Base-by-base conservation (phyloP, 78 protist species). In the Pirum gemmata region DNA sequence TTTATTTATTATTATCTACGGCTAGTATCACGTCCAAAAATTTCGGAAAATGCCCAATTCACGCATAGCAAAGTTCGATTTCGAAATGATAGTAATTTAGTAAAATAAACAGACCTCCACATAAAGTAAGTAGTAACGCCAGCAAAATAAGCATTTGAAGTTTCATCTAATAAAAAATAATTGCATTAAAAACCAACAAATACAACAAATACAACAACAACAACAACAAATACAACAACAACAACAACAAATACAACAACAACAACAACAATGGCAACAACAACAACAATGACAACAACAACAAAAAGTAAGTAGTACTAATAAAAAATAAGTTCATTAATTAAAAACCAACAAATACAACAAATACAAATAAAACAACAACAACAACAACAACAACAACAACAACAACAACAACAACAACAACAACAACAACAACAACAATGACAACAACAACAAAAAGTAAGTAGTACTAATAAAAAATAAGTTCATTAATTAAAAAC, bases 31-130 rank as follows among this genome's bases (percentile, higher is more conserved):
- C 93, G 88, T 1, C 93, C 93, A 35, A 92, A 92, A 76, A 92
- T 2, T 1, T 78, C 74, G 37, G 92, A 79, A 29, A 76, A 79
- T 51, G 38, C 26, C 95, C 96, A 95, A 89, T 93, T 86, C 38
- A 89, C 67, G 29, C 94, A 91, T 18, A 95, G 93, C 72, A 73
- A 86, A 18, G 92, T 29, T 31, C 85, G 77, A 29, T 78, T 61
- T 35, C 94, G 78, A 18, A 89, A 1, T 8, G 92, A 85, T 41
- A 90, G 93, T 1, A 92, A 73, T 82, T 92, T 92, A 1, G 95
- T 89, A 33, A 94, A 79, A 84, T 94, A 94, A 13, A 93, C 96
- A 39, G 84, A 38, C 38, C 95, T 74, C 96, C 96, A 94, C 1
- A 89, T n/a, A 77, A 91, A 29, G 80, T 87, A 93, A 18, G 93